These are phyloP conservation scores for Calonectria henricotiae DNA, from an alignment of 2,329 filamentous ascomycete species.

Conservation along the genomic window DNA sequence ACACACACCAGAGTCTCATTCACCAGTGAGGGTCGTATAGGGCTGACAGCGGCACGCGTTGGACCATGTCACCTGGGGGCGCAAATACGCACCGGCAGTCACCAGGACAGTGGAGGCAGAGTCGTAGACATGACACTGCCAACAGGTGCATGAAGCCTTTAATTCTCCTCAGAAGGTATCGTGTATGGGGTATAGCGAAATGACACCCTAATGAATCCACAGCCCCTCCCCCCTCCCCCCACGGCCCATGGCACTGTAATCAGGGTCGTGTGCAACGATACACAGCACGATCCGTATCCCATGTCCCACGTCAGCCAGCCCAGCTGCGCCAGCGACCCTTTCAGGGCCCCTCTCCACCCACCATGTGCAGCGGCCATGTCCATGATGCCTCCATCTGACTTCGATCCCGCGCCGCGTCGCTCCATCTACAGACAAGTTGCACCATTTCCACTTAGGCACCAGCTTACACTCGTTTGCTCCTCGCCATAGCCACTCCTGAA, in stretches of 20 bases:
- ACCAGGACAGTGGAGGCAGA: constrained; percentile 13
- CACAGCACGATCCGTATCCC: not conserved
- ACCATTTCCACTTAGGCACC: not conserved
- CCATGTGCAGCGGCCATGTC: constrained; percentile 19
- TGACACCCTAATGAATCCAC: too few species aligned
- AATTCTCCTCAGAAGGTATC: too few species aligned
- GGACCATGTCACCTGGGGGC: constrained; percentile 25
- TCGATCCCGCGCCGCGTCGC: constrained; percentile 17
- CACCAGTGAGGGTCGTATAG: constrained; percentile 23
- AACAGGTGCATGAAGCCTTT: not conserved
- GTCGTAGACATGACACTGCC: constrained; percentile 1
- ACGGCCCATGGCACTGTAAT: not conserved
- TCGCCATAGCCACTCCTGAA: constrained; percentile 2
- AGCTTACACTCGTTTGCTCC: constrained; percentile 1
- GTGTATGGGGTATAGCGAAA: not conserved
- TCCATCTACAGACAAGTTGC: not conserved
- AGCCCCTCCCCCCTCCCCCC: not conserved
- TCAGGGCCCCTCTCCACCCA: constrained; percentile 26
- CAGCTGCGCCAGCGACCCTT: constrained; percentile 12
- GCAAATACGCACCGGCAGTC: not conserved
- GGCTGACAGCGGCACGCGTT: constrained; percentile 28
- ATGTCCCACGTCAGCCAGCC: constrained; percentile 34
- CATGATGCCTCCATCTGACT: constrained; percentile 38
- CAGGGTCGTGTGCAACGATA: not conserved
- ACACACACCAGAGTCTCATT: not conserved